Percentiles rank a stretch among this genome's conserved stretches.
These are phyloP conservation scores for Ophiostoma montium DNA, from an alignment of 2,329 filamentous ascomycete species.

Conservation along the genomic window DNA sequence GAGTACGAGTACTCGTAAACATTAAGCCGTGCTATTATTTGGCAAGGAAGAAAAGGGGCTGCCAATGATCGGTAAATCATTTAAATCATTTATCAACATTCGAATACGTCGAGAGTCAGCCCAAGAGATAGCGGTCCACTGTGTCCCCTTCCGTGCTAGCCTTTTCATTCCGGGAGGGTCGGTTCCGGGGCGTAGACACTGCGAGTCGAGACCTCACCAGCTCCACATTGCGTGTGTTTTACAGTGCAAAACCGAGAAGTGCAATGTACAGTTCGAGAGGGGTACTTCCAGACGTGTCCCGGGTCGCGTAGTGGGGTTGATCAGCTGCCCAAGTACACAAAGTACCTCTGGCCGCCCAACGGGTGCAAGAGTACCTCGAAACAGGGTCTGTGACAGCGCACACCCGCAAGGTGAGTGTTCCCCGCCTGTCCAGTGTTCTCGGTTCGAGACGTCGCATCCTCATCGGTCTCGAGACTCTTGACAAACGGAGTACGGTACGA, in stretches of 20 bases:
- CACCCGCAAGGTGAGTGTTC: background rate
- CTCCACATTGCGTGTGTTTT: background rate
- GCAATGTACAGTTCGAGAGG: background rate
- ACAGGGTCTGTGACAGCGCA: background rate
- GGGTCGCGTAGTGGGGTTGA: background rate
- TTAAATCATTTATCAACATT: background rate
- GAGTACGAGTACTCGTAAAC: no score
- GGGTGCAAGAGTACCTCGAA: background rate
- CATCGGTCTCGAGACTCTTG: background rate
- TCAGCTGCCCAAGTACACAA: background rate
- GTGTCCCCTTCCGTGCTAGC: conserved; percentile 10
- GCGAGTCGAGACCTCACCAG: background rate
- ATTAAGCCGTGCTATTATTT: background rate
- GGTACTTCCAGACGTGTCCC: background rate
- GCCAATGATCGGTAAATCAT: background rate
- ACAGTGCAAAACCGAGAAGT: background rate
- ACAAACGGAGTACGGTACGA: no score
- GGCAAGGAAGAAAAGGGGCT: background rate
- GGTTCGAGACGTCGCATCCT: conserved; percentile 1
- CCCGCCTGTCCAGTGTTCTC: conserved; percentile 8
- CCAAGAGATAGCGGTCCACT: conserved; percentile 8
- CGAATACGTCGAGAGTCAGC: conserved; percentile 5
- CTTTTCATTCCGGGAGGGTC: conserved; percentile 12
- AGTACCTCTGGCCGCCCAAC: background rate
- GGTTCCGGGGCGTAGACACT: conserved; percentile 9